A percentile compares a stretch with the other conserved stretches of the same genome.
Conservation (phyloP, 495 filamentous ascomycete species). For the Penicilliopsis zonata region DNA sequence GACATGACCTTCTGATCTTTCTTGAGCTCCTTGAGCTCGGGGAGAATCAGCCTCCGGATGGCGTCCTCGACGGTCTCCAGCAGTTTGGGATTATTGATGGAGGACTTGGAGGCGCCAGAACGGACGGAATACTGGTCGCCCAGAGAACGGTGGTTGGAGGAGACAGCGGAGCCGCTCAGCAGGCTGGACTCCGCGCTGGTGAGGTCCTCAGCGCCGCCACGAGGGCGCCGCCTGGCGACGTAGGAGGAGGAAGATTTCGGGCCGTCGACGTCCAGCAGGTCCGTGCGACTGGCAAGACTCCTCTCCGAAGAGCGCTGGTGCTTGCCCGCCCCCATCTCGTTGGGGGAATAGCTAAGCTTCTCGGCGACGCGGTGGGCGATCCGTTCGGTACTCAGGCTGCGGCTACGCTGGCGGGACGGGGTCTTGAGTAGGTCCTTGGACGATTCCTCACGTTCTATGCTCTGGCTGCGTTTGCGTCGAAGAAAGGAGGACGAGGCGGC, state of each 20-base stretch:
- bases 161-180: constrained; percentile 56
- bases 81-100: constrained; percentile 91
- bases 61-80: constrained; percentile 93
- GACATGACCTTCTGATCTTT: constrained; percentile 64
- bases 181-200: constrained; percentile 62
- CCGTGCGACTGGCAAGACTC: constrained; percentile 47
- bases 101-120: constrained; percentile 69
- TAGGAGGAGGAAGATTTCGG: constrained; percentile 45
- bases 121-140: constrained; percentile 64
- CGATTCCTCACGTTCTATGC: constrained; percentile 35
- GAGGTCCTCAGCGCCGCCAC: constrained; percentile 52
- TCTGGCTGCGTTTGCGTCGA: constrained; percentile 45
- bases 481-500: constrained; percentile 38
- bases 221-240: constrained; percentile 49
- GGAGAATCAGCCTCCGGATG: constrained; percentile 81
- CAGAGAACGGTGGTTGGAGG: constrained; percentile 55
- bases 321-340: constrained; percentile 35
- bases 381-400: constrained; percentile 64
- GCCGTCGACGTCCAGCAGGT: constrained; percentile 41
- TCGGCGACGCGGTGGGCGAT: constrained; percentile 60
- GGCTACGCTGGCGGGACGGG: constrained; percentile 50
- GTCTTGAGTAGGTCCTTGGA: constrained; percentile 50
- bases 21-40: constrained; percentile 84
- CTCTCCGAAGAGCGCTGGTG: constrained; percentile 38
- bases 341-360: constrained; percentile 42